Conservation (phyloP, 2,329 filamentous ascomycete genomes). For the Metarhizium anisopliae region DNA sequence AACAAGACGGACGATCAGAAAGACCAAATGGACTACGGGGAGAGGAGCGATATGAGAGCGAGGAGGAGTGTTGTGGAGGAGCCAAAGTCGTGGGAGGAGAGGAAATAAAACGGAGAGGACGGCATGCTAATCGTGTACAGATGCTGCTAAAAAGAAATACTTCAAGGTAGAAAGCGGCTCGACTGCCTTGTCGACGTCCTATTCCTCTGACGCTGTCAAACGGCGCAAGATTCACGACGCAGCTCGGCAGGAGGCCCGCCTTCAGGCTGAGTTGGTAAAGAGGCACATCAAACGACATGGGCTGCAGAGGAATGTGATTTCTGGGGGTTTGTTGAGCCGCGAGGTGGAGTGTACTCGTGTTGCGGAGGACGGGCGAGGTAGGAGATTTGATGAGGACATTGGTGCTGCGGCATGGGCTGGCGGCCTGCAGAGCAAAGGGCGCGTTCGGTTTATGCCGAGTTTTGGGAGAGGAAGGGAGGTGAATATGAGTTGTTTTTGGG, state of each 20-base stretch:
- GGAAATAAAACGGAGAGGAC: not conserved
- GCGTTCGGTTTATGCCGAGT: conserved; percentile 24
- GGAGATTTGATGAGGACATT: conserved; percentile 15
- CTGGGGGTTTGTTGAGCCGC: conserved; percentile 16
- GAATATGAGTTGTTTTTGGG: conserved; percentile 31
- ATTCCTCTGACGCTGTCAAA: conserved; percentile 51
- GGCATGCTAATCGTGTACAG: conserved; percentile 20
- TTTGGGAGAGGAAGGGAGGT: conserved; percentile 16
- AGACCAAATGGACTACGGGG: too few relatives aligned
- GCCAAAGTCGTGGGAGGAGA: too few relatives aligned
- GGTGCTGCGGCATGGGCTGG: conserved; percentile 27
- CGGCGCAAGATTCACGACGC: conserved; percentile 39
- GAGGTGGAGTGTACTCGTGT: conserved; percentile 14
- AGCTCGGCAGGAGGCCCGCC: conserved; percentile 16
- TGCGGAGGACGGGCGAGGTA: conserved; percentile 13
- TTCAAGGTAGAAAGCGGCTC: conserved; percentile 56
- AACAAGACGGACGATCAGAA: too few relatives aligned
- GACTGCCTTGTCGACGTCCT: conserved; percentile 41
- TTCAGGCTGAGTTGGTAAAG: conserved; percentile 21
- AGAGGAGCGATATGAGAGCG: not conserved
- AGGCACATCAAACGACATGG: conserved; percentile 29
- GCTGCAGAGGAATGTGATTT: conserved; percentile 25
- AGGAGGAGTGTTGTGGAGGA: not conserved
- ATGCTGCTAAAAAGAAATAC: conserved; percentile 52
- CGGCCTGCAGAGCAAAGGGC: conserved; percentile 30